Percentiles rank a stretch among this genome's conserved stretches.
phyloP scores from a whole-genome alignment of 1,284 basidiomycete genomes.

The Heterobasidion annosum region DNA sequence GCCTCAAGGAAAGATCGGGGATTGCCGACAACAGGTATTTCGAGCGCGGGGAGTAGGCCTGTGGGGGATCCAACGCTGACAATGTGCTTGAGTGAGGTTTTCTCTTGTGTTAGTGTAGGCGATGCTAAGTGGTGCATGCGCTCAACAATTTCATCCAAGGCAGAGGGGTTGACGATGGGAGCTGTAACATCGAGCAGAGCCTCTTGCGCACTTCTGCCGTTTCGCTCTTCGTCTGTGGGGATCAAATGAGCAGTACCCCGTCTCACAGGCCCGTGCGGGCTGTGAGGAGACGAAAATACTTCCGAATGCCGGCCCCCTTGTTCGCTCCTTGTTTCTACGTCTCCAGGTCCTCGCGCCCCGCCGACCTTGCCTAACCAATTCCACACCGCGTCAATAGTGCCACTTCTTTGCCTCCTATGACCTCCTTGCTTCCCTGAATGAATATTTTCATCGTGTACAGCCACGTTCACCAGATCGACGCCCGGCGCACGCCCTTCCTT shows the following conservation, averaged over 20 bases:
- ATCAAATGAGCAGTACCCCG: neutral
- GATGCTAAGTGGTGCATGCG: neutral
- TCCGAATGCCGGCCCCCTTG: neutral
- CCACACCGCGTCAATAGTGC: conserved; percentile 9
- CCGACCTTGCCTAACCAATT: conserved; percentile 11
- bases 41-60: neutral
- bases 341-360: neutral
- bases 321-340: neutral
- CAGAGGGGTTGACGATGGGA: neutral
- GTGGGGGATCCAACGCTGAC: neutral
- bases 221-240: neutral
- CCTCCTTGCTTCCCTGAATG: neutral
- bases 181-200: neutral
- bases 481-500: neutral
- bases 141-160: neutral
- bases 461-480: neutral
- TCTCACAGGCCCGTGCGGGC: neutral
- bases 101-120: neutral
- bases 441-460: neutral
- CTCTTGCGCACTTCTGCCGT: neutral
- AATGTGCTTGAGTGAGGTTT: neutral
- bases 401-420: conserved; percentile 7
- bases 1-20: neutral
- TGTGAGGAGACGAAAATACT: neutral
- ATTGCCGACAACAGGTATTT: neutral